Conservation (phyloP, 345 rosid genomes). For the Viola odorata region DNA sequence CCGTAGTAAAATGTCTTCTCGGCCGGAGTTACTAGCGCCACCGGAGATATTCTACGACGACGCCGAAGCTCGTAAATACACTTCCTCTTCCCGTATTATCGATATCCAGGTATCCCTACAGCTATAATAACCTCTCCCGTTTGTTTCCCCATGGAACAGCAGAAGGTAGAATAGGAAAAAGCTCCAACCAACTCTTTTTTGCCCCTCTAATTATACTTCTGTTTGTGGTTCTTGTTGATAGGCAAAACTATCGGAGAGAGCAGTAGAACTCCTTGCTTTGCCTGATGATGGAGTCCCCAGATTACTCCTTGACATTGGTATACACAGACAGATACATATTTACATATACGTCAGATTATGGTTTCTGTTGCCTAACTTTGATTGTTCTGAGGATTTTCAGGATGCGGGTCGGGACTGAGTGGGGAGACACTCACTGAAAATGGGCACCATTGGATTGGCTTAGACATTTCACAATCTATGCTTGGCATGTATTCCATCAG, state of each 20-base stretch:
- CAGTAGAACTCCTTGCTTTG: conserved; percentile 85
- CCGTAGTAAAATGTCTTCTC: conserved; percentile 45
- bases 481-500: conserved; percentile 41
- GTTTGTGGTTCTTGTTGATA: conserved; percentile 16
- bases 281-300: conserved; percentile 78
- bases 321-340: not conserved
- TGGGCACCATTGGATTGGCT: conserved; percentile 87
- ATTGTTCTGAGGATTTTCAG: conserved; percentile 24
- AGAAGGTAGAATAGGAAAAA: not conserved
- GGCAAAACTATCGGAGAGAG: conserved; percentile 88
- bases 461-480: conserved; percentile 86
- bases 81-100: conserved; percentile 87
- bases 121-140: not conserved
- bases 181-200: not conserved
- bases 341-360: not conserved
- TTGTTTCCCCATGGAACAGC: not conserved
- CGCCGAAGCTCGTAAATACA: conserved; percentile 79
- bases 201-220: not conserved
- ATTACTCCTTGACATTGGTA: conserved; percentile 86
- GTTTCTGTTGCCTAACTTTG: not conserved
- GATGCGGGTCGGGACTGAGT: conserved; percentile 94
- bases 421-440: conserved; percentile 81
- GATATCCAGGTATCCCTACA: conserved; percentile 64
- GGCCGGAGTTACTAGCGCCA: conserved; percentile 80
- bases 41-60: conserved; percentile 95